Percentiles rank a stretch among this genome's conserved stretches.
Conservation (phyloP, 2,329 filamentous ascomycete species). For the Pseudogymnoascus sp. region DNA sequence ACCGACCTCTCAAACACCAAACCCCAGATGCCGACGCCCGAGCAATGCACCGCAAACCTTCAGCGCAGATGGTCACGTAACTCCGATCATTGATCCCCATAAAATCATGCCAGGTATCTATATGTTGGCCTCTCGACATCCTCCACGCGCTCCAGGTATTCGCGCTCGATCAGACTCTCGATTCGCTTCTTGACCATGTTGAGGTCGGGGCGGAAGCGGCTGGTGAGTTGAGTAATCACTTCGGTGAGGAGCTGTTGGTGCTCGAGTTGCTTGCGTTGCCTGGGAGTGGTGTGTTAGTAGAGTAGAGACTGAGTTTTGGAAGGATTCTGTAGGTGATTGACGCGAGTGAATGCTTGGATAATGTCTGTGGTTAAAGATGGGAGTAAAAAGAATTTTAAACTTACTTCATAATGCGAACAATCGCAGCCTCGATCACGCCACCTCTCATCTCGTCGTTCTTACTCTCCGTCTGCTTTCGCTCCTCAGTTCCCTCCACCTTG, state of each 20-base stretch:
- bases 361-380: neutral
- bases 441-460: conserved; percentile 67
- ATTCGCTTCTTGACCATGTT: conserved; percentile 75
- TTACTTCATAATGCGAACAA: conserved; percentile 83
- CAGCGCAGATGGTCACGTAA: neutral
- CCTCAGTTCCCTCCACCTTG: conserved; percentile 71
- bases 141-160: conserved; percentile 74
- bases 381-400: conserved; percentile 29
- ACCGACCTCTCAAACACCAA: neutral
- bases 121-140: conserved; percentile 57
- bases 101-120: conserved; percentile 59
- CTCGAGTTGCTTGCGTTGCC: conserved; percentile 64
- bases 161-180: conserved; percentile 67
- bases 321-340: neutral
- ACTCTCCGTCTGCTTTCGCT: conserved; percentile 65
- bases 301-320: neutral
- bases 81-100: neutral
- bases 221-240: conserved; percentile 61
- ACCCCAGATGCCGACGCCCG: neutral
- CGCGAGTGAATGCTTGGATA: neutral
- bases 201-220: conserved; percentile 70
- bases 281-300: conserved; percentile 38
- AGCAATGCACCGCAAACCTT: neutral
- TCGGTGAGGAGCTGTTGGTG: conserved; percentile 66
- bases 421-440: conserved; percentile 67